A percentile compares a stretch with the other conserved stretches of the same genome.
These are phyloP conservation scores for Mercurialis annua DNA, from an alignment of 345 rosid species.

Conservation along the genomic window DNA sequence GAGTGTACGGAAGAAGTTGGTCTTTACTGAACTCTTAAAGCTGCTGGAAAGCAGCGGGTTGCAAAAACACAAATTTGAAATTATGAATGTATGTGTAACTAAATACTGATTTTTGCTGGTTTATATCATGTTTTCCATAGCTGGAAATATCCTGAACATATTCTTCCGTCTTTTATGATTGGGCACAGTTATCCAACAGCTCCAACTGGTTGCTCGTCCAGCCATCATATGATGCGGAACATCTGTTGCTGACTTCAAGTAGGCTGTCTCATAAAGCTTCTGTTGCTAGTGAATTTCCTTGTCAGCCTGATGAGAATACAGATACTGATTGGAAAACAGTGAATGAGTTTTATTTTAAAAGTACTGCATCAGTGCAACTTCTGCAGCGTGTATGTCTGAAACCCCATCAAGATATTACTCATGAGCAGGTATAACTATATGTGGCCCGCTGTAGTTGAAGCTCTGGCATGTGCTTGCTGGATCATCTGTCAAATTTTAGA, in stretches of 20 bases:
- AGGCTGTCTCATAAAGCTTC: constrained; percentile 32
- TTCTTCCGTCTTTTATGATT: constrained; percentile 11
- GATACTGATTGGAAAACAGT: constrained; percentile 57
- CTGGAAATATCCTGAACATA: neutral
- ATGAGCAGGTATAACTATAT: constrained; percentile 62
- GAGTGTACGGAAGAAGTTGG: constrained; percentile 62
- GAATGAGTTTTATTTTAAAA: constrained; percentile 75
- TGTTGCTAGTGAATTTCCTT: constrained; percentile 27
- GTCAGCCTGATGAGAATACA: constrained; percentile 25
- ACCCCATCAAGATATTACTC: constrained; percentile 64
- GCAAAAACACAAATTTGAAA: constrained; percentile 67
- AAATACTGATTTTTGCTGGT: constrained; percentile 17
- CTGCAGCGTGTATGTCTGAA: constrained; percentile 57
- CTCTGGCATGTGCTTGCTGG: neutral
- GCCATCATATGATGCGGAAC: constrained; percentile 62
- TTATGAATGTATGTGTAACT: constrained; percentile 48
- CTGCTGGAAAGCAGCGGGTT: constrained; percentile 70
- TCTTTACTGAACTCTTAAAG: constrained; percentile 63
- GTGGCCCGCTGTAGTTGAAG: neutral
- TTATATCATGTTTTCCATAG: neutral
- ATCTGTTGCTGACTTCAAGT: constrained; percentile 46
- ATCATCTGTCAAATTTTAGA: neutral
- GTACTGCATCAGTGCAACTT: constrained; percentile 70
- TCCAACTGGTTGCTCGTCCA: constrained; percentile 58
- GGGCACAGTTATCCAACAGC: constrained; percentile 48